Base-by-base conservation (phyloP, 345 rosid genomes). In the Excoecaria cochinchinensis region DNA sequence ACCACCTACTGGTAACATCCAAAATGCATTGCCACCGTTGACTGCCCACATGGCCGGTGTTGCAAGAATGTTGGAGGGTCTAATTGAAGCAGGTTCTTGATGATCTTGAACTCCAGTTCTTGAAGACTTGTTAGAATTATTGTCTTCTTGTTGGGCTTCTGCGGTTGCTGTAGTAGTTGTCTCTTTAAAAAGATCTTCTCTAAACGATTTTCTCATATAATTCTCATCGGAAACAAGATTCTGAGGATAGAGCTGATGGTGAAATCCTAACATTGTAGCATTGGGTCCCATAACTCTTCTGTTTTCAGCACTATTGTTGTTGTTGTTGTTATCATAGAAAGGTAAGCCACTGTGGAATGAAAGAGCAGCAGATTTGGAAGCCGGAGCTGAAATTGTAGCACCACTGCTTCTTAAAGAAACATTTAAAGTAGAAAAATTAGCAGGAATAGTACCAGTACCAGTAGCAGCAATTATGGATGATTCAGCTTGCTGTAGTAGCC, bases 381-480 rank as follows among this genome's bases (percentile, higher is more conserved):
- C 55, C 55, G 89, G 87, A 19, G 89, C 84, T 14, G 91, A 87
- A 66, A 89, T 52, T 2, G 90, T 85, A 3, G 91, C 71, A 47
- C 97, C 90, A 8, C 90, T 73, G 67, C 91, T 85, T 8, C 95
- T 93, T 56, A 92, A 79, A 4, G 92, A 88, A 8, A 90, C 91
- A 76, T 87, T 92, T 3, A 92, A 86, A 0, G 93, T 82, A 0
- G 97, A 89, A 87, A 90, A 92, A 76, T 92, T 92, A 24, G 97
- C 97, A 22, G 97, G 97, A 40, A 92, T 89, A 2, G 97, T 90
- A 9, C 97, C 97, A 17, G 97, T 90, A 0, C 97, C 95, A 0
- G 97, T 92, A 55, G 93, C 80, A 0, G 90, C 89, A 66, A 92
- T 87, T 38, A 92, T 90, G 62, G 93, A 86, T 0, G 92, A 93